These are phyloP conservation scores for Coemansia sp. DNA, from an alignment of 192 early-diverging fungal species.

Conservation along the genomic window DNA sequence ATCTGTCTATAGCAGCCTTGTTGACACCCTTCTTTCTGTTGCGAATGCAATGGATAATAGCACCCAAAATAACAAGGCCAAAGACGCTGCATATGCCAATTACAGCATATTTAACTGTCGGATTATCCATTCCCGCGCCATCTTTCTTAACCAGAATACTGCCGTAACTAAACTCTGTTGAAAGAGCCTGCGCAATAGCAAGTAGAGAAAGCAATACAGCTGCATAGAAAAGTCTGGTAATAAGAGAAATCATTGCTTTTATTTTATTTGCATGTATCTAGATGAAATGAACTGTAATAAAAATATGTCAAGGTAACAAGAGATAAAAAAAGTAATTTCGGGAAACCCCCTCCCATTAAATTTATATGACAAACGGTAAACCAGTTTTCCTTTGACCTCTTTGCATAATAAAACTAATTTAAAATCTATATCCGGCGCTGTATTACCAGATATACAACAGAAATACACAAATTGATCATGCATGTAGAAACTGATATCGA, in stretches of 20 bases:
- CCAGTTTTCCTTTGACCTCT: background rate
- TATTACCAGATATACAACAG: too few relatives aligned
- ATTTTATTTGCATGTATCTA: too few relatives aligned
- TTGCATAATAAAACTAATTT: background rate
- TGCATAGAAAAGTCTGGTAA: too few relatives aligned
- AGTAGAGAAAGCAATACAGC: too few relatives aligned
- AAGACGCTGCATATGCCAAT: background rate
- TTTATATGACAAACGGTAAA: too few relatives aligned
- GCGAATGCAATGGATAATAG: background rate
- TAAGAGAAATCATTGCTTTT: too few relatives aligned
- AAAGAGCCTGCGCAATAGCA: too few relatives aligned
- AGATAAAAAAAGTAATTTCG: too few relatives aligned
- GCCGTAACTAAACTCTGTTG: background rate
- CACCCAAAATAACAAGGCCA: background rate
- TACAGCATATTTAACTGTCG: background rate
- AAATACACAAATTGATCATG: background rate
- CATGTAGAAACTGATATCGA: background rate
- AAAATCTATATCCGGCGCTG: too few relatives aligned
- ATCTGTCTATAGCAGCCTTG: background rate
- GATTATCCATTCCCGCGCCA: background rate
- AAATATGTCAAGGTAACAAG: too few relatives aligned
- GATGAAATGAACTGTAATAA: too few relatives aligned
- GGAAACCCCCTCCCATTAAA: too few relatives aligned
- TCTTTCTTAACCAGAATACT: background rate
- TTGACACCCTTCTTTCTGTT: background rate